Base-by-base conservation (phyloP, 2,329 filamentous ascomycete species). In the Talaromyces sp. region DNA sequence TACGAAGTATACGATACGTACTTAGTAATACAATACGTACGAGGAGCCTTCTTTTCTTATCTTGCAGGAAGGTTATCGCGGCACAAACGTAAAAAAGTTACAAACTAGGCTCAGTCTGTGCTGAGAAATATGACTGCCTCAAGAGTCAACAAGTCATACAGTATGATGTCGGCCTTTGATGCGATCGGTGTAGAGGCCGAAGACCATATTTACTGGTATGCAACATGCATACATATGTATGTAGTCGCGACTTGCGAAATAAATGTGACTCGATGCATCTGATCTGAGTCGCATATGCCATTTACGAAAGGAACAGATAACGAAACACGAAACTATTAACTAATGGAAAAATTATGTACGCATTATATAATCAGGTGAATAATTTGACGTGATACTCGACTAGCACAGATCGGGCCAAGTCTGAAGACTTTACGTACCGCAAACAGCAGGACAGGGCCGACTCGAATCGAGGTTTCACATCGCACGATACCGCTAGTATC, bases 1-100 rank as follows among this genome's bases (percentile, higher is more conserved):
- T 15, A 15, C 11, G 15, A 1, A 19, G 17, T 36, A 15, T 29
- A 36, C 54, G 2, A 27, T 22, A 27, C 29, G 53, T 11, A 56
- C 1, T 5, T 22, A 29, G 22, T n/a, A n/a, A 53, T 58, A 58
- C 54, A 22, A 40, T 34, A 34, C 51, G 29, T 13, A 19, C 51
- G 19, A 58, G 19, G 29, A 22, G 47, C 47, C 25, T 31, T 27
- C 25, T 31, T 27, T 31, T 53, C 25, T 53, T 53, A 53, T 53
- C 49, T 29, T 53, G 49, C 49, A 31, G 25, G 29, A 49, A 53
- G 49, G 49, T 53, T 53, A 53, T 53, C 49, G 49, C 49, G 49
- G 47, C 47, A 53, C 49, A 31, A 53, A 53, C 49, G 49, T 53
- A 53, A 53, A 53, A n/a, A n/a, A 53, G 25, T 53, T 31, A 53